Evolutionary conservation across 306 rosid species (phyloP), one percentile per base, ranked within the genome.

Genomic region (Lupinus albus): DNA sequence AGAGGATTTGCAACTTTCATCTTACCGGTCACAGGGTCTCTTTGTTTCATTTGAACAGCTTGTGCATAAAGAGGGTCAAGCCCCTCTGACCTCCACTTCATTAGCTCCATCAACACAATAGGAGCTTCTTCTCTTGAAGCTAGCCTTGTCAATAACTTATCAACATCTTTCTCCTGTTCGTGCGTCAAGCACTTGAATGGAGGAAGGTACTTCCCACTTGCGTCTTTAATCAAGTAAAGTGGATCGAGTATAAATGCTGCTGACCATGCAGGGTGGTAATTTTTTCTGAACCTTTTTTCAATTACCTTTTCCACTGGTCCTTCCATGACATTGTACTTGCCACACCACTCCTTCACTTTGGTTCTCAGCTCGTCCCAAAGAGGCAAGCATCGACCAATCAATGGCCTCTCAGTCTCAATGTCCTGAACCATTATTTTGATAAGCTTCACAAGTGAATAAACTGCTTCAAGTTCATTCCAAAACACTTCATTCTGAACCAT

Each of bases 61-160:
- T 87, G 96, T 41, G 98, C 98, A 67, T 92, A 92, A 21, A 92
- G 98, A 2, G 96, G 96, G 59, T 92, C 98, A 33, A 92, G 87
- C 33, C 98, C 98, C 70, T 92, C 98, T 4, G 98, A 87, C 63
- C 98, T 88, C 98, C 98, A 92, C 71, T 92, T 92, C 96, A 87
- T 87, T 13, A 92, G 87, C 88, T 92, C 98, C 96, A 92, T 89
- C 59, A 92, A 83, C 50, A 89, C 91, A 55, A 92, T 85, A 82
- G 86, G 98, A 77, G 96, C 96, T 86, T 92, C 96, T 71, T 92
- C 98, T 72, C 87, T 41, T 1, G 95, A 79, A 53, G 91, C 95
- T 65, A 92, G 79, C 72, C 91, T 82, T 0, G 92, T 89, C 45
- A 92, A 63, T 77, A 92, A 83, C 83, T 88, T 85, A 80, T 92